Evolutionary conservation across 2,329 filamentous ascomycete genomes (phyloP), one percentile per base, ranked within the genome.

Genomic region (Colletotrichum cuscutae): DNA sequence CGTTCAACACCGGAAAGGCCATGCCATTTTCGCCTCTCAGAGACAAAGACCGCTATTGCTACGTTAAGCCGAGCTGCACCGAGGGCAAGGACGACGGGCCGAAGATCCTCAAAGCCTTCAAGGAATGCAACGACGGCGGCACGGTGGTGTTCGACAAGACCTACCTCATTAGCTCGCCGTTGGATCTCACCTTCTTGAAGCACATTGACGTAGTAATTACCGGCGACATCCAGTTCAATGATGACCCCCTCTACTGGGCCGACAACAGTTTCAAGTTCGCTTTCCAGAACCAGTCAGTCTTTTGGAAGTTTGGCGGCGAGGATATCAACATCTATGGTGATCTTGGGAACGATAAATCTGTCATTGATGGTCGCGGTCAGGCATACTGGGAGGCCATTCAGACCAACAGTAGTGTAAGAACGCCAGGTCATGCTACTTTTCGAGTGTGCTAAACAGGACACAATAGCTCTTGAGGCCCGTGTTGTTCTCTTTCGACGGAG

Each of bases 211-310:
- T 93, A 2, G 87, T 89, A 84, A 84, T 82, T 66, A 79, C 79
- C 0, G 90, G 89, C 28, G 86, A 86, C 24, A 85, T 93, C 22
- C 83, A 88, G 68, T 94, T 94, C 82, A 89, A 88, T 65, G 87
- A 91, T 65, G 89, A 94, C 77, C 91, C 90, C 1, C 86, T 89
- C 75, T 94, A 93, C 81, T 94, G 92, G 92, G 86, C 91, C 74
- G 86, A 85, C 7, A 86, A 93, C 77, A 85, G 87, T 56, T 93
- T 93, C 84, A 87, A 87, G 66, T 90, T 91, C 22, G 84, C 82
- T 6, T 94, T 89, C 81, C 92, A 94, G 76, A 93, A 93, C 72
- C 87, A 88, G 90, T 80, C 89, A 0, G 76, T 76, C 2, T 79
- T 80, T 63, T 81, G 80, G 80, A 77, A 77, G 56, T 75, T 79